Percentiles rank a stretch among this genome's conserved stretches.
These are phyloP conservation scores for Aspergillus carlsbadensis DNA, from an alignment of 495 filamentous ascomycete species.

Conservation along the genomic window DNA sequence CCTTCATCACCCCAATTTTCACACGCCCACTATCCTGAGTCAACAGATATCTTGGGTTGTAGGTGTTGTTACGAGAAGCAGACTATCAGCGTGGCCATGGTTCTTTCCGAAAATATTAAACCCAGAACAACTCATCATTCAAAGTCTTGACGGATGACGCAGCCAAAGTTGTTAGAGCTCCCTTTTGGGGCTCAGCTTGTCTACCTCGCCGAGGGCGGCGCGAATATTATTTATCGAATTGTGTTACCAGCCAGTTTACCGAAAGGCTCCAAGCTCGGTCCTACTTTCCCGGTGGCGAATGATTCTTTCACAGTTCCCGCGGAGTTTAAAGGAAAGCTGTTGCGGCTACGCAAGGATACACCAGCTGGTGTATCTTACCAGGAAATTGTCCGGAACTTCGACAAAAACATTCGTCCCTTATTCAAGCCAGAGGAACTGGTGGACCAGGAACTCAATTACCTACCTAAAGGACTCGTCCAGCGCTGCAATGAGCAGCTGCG, in stretches of 20 bases:
- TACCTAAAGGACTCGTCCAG: constrained; percentile 45
- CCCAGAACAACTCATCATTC: constrained; percentile 8
- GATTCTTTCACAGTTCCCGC: constrained; percentile 22
- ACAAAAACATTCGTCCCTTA: constrained; percentile 54
- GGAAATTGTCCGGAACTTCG: constrained; percentile 57
- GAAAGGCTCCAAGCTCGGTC: constrained; percentile 12
- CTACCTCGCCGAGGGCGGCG: constrained; percentile 66
- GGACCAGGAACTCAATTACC: constrained; percentile 55
- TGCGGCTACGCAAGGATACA: constrained; percentile 65
- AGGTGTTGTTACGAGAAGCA: background rate
- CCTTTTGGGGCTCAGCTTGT: constrained; percentile 41
- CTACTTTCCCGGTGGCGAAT: background rate
- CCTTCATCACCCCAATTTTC: background rate
- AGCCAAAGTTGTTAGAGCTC: constrained; percentile 39
- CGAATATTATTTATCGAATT: constrained; percentile 69
- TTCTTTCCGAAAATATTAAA: constrained; percentile 13
- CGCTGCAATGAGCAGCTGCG: constrained; percentile 53
- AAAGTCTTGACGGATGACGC: constrained; percentile 36
- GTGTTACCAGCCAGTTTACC: constrained; percentile 27
- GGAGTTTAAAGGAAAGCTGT: constrained; percentile 48
- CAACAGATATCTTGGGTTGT: constrained; percentile 8
- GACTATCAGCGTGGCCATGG: constrained; percentile 22
- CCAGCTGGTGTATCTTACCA: constrained; percentile 53
- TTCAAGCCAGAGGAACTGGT: constrained; percentile 59
- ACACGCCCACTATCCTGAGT: background rate